Evolutionary conservation across 1,284 basidiomycete species (phyloP), one percentile per base, ranked within the genome.

Genomic region (Fomitopsis palustris): DNA sequence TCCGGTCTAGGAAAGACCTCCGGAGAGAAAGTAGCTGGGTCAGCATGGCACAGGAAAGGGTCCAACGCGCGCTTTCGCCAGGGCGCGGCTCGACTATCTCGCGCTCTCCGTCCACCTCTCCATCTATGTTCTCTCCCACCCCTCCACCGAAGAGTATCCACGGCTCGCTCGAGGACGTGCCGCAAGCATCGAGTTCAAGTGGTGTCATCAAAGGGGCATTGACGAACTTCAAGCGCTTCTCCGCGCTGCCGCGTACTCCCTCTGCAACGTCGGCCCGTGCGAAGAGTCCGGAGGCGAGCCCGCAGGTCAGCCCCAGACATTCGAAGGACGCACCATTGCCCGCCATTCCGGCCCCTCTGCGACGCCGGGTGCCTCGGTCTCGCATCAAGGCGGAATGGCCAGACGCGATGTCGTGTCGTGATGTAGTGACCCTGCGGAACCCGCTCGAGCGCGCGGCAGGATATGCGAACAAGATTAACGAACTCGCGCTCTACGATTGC

Each of bases 381-480:
- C 84, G 78, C 68, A 77, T 79, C 43, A 77, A 74, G 65, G 75
- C 81, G 25, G 62, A 76, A 5, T 85, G 86, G 74, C 92, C 93
- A 0, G 75, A 85, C 23, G 90, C 92, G 5, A 86, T 95, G 85
- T 79, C 83, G 62, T 92, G 82, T 65, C 78, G 81, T 21, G 90
- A 95, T 68, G 80, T 96, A 12, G 74, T 82, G 57, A 65, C 68
- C 12, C 79, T 83, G 72, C 84, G 81, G 67, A 87, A 79, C 31
- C 67, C 90, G 0, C 70, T 86, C 3, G 95, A 96, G 68, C 80
- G 94, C 41, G 91, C 90, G 53, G 72, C 78, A 31, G 84, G 85
- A 49, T 97, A 96, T 69, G 90, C 91, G 8, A 75, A 78, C 62
- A 94, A 93, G 74, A 91, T 96, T 64, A 93, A 93, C 68, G 92